phyloP scores from a whole-genome alignment of 495 filamentous ascomycete species.

The Neurospora sp. region DNA sequence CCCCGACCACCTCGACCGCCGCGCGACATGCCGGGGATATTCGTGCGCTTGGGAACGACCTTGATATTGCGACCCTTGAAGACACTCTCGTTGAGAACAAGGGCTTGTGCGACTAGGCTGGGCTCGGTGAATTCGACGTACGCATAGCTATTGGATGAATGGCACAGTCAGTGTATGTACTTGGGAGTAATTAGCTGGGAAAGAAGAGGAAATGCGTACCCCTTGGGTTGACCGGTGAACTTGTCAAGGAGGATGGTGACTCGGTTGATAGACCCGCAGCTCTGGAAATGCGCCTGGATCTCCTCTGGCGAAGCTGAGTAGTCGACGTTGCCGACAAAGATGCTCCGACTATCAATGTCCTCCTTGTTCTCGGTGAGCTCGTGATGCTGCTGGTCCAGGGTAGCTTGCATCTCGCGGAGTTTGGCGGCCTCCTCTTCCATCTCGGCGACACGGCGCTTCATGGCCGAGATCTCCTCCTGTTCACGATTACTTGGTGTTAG shows the following conservation, averaged over 20 bases:
- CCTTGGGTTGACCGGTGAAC: slow-evolving; percentile 96
- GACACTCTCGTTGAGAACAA: slow-evolving; percentile 92
- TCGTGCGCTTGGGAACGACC: slow-evolving; percentile 96
- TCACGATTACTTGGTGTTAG: slow-evolving; percentile 7
- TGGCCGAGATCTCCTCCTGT: slow-evolving; percentile 83
- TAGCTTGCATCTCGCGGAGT: slow-evolving; percentile 91
- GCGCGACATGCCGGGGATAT: slow-evolving; percentile 82
- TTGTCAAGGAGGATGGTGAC: slow-evolving; percentile 98
- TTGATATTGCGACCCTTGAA: slow-evolving; percentile 94
- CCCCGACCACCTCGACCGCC: slow-evolving; percentile 57
- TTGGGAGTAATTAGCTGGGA: background rate
- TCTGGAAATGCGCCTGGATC: slow-evolving; percentile 98
- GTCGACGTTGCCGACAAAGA: slow-evolving; percentile 98
- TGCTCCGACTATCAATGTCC: slow-evolving; percentile 87
- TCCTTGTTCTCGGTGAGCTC: slow-evolving; percentile 87
- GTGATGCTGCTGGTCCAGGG: slow-evolving; percentile 72
- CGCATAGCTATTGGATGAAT: slow-evolving; percentile 60
- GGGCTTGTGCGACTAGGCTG: slow-evolving; percentile 80
- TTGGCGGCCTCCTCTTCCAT: slow-evolving; percentile 99
- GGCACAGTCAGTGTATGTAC: background rate
- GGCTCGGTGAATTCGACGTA: slow-evolving; percentile 99
- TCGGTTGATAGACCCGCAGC: slow-evolving; percentile 92
- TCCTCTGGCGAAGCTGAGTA: slow-evolving; percentile 97
- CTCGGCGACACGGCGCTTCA: slow-evolving; percentile 96
- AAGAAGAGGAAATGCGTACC: slow-evolving; percentile 40